Evolutionary conservation across 2,329 filamentous ascomycete genomes (phyloP).

Genomic region (Podosphaera leucotricha): DNA sequence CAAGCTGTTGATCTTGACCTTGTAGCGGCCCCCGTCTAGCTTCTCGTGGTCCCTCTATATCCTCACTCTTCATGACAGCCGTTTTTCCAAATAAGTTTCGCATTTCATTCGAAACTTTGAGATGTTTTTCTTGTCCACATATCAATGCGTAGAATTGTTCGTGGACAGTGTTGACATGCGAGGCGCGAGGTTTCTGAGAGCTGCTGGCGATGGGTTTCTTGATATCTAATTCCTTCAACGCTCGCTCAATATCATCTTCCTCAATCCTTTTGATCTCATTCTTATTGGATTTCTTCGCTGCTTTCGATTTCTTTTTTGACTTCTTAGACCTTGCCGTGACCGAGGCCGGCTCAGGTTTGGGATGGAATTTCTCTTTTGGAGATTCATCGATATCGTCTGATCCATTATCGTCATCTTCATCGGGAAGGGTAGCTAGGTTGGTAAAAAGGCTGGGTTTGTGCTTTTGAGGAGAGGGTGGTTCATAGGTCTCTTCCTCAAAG

Average conservation of each 20-base stretch:
- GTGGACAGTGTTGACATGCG: conserved; percentile 16
- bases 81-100: conserved; percentile 43
- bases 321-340: conserved; percentile 28
- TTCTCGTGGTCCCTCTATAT: conserved; percentile 21
- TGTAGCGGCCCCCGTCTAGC: conserved; percentile 19
- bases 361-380: conserved; percentile 13
- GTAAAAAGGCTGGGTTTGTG: conserved; percentile 29
- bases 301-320: conserved; percentile 17
- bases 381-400: conserved; percentile 16
- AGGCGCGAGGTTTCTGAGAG: neutral
- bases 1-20: conserved; percentile 19
- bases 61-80: conserved; percentile 31
- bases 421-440: conserved; percentile 23
- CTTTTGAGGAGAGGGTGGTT: conserved; percentile 14
- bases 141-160: conserved; percentile 29
- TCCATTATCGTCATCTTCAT: conserved; percentile 18
- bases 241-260: conserved; percentile 43
- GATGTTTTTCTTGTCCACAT: conserved; percentile 41
- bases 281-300: conserved; percentile 7
- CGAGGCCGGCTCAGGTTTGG: conserved; percentile 13
- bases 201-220: conserved; percentile 8
- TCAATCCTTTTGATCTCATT: conserved; percentile 13
- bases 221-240: conserved; percentile 33
- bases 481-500: conserved; percentile 11
- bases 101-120: conserved; percentile 87